A percentile compares a stretch with the other conserved stretches of the same genome.
These are phyloP conservation scores for Zizania palustris DNA, from an alignment of 202 grass and related monocot species.

Conservation along the genomic window DNA sequence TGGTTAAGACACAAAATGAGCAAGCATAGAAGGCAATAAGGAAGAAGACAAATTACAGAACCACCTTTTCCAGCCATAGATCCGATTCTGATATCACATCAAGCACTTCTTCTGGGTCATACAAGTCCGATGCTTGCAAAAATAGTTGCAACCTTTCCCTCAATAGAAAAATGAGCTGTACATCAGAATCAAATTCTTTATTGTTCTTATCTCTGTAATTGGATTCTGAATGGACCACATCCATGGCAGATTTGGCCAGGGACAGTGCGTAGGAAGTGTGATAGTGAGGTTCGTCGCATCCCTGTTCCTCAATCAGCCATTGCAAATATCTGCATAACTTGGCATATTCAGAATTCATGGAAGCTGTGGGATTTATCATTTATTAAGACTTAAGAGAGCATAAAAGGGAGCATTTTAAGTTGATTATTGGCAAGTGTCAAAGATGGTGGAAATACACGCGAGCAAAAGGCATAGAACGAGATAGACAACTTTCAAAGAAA, in stretches of 20 bases:
- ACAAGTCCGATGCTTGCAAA: conserved; percentile 93
- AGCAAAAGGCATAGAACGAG: not conserved
- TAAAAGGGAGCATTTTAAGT: not conserved
- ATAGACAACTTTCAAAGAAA: conserved; percentile 18
- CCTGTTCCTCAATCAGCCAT: conserved; percentile 94
- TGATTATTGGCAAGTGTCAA: not conserved
- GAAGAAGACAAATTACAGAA: not conserved
- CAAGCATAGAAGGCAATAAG: conserved; percentile 16
- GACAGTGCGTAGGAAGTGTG: conserved; percentile 89
- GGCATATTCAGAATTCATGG: conserved; percentile 13
- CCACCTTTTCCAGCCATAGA: conserved; percentile 98
- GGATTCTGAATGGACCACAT: conserved; percentile 48
- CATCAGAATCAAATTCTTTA: conserved; percentile 45
- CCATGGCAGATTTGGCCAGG: conserved; percentile 74
- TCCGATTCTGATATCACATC: conserved; percentile 87
- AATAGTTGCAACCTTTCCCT: conserved; percentile 92
- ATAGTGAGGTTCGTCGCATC: conserved; percentile 79
- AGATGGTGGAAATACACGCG: conserved; percentile 17
- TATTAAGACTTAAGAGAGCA: not conserved
- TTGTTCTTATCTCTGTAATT: conserved; percentile 39
- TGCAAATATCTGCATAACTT: conserved; percentile 76
- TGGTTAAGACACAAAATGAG: not conserved
- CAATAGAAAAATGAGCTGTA: conserved; percentile 55
- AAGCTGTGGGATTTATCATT: conserved; percentile 23
- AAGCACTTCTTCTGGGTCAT: conserved; percentile 94